Conservation (phyloP, 495 filamentous ascomycete species). For the Oidiodendron maius region DNA sequence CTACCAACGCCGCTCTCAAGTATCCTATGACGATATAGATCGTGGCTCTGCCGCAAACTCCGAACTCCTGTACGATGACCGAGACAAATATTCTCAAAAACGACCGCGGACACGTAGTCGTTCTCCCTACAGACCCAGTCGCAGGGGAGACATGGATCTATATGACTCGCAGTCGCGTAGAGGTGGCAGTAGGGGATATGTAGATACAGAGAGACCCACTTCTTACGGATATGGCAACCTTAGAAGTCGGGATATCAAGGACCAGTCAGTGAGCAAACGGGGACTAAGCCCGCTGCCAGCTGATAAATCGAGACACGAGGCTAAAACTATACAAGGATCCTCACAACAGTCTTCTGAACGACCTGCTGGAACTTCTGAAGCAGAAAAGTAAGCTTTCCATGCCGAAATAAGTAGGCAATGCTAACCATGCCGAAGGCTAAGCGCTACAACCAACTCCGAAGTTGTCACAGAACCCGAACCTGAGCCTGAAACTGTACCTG, state of each 20-base stretch:
- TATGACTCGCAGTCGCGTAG: constrained; percentile 27
- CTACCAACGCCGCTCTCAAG: constrained; percentile 39
- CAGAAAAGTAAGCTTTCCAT: constrained; percentile 12
- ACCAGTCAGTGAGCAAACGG: constrained; percentile 67
- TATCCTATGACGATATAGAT: constrained; percentile 62
- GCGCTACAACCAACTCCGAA: background rate
- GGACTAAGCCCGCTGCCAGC: constrained; percentile 47
- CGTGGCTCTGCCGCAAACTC: constrained; percentile 44
- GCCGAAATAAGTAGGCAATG: background rate
- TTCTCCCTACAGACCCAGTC: constrained; percentile 46
- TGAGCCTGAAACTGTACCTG: constrained; percentile 30
- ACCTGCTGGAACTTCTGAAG: constrained; percentile 9
- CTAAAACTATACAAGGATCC: constrained; percentile 59
- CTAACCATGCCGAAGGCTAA: constrained; percentile 7
- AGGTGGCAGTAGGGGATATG: constrained; percentile 25
- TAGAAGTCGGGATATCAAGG: constrained; percentile 32
- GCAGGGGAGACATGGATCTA: constrained; percentile 36
- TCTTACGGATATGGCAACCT: constrained; percentile 20
- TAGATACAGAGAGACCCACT: constrained; percentile 20
- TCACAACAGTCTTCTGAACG: constrained; percentile 47
- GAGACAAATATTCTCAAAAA: constrained; percentile 46
- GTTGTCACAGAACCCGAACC: constrained; percentile 21
- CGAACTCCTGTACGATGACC: constrained; percentile 47
- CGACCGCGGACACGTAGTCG: constrained; percentile 63
- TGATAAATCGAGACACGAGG: constrained; percentile 51